Percentiles rank a stretch among this genome's conserved stretches.
Conservation (phyloP, 345 rosid genomes). For the Luvunga scandens region DNA sequence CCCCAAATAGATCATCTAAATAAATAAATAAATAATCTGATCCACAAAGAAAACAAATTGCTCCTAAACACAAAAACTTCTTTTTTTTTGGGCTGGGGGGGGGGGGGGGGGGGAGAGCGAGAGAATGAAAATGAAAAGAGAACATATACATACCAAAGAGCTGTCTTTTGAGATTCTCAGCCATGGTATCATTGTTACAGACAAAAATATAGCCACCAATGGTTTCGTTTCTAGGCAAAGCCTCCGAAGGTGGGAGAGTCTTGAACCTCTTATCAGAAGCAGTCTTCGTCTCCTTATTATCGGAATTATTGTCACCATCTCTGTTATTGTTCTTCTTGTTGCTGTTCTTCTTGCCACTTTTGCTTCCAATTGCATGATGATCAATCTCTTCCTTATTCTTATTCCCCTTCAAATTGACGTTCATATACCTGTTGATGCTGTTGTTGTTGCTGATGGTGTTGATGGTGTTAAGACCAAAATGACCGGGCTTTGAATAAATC, state of each 20-base stretch:
- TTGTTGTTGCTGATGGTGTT: slow-evolving; percentile 28
- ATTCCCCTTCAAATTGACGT: slow-evolving; percentile 41
- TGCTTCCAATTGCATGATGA: slow-evolving; percentile 27
- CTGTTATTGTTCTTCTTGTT: slow-evolving; percentile 39
- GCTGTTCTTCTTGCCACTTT: slow-evolving; percentile 46
- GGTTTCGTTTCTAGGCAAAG: slow-evolving; percentile 86
- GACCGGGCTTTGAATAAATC: slow-evolving; percentile 42
- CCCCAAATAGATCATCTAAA: neutral
- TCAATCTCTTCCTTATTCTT: slow-evolving; percentile 58
- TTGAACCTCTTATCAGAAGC: slow-evolving; percentile 83
- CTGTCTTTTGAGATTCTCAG: slow-evolving; percentile 83
- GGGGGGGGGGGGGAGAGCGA: too few species aligned
- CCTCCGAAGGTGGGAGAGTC: slow-evolving; percentile 90
- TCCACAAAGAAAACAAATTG: too few species aligned
- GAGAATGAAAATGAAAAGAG: neutral
- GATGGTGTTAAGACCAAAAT: slow-evolving; percentile 45
- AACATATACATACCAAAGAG: slow-evolving; percentile 65
- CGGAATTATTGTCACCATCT: slow-evolving; percentile 28
- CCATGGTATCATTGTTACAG: slow-evolving; percentile 99
- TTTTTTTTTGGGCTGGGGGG: too few species aligned
- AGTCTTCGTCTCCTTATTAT: slow-evolving; percentile 27
- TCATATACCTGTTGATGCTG: slow-evolving; percentile 28
- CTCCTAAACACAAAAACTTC: too few species aligned
- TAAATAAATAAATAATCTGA: too few species aligned
- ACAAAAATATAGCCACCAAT: slow-evolving; percentile 97